Base-by-base conservation (phyloP, 768 basidiomycete species). In the Pholiota conissans region DNA sequence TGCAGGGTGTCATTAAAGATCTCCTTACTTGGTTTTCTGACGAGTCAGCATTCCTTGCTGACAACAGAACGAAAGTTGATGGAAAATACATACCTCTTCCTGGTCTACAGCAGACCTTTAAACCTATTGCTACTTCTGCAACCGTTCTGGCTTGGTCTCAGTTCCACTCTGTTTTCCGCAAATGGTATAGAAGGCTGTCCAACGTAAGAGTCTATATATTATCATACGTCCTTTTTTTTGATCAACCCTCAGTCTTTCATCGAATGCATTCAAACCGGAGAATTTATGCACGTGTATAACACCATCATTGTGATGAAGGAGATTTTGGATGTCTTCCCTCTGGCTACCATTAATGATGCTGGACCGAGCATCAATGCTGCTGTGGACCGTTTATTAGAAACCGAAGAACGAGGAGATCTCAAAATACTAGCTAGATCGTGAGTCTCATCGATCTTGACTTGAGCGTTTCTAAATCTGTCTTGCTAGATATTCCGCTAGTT, bases 241-340 rank as follows among this genome's bases (percentile, higher is more conserved):
- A 60, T 34, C 57, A 9, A 27, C 32, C 37, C 30, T 18, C 65
- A 95, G 95, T 85, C 84, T 55, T 85, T 98, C 62, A 76, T 81
- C 18, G 88, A 85, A 29, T 94, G 90, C 67, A 88, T 98, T 59
- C 82, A 87, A 65, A 89, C 94, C 2, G 84, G 84, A 49, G 95
- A 95, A 66, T 98, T 95, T 70, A 96, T 98, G 91, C 94, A 94
- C 65, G 91, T 98, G 53, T 95, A 96, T 72, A 99, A 99, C 68
- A 83, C 93, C n/a, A 91, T 98, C 71, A 84, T 95, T 35, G 87
- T 99, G 27, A 79, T 97, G 61, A 93, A 95, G 67, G 93, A 97
- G 70, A 84, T 98, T 20, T 80, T 95, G 28, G 88, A 91, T 0
- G 89, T 92, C 49, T 97, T 97, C 74, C 96, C 96, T 26, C 67